Evolutionary conservation across 371 early-diverging fungal species (phyloP), one percentile per base, ranked within the genome.

Genomic region (Phascolomyces articulosus): DNA sequence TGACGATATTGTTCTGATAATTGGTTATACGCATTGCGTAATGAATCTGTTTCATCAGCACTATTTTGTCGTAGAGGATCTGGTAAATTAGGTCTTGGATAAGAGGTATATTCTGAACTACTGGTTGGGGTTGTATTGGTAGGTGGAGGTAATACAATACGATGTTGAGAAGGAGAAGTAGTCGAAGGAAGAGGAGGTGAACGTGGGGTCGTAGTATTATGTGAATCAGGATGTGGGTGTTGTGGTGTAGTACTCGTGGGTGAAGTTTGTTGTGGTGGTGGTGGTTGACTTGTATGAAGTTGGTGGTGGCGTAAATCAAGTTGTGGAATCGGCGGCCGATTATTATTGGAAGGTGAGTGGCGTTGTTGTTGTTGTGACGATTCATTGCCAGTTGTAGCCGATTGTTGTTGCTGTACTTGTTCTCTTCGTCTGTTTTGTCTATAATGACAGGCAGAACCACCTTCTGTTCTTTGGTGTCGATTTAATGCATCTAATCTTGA

Each of bases 401-500:
- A 26, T 55, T 26, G 28, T 26, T 55, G 55, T 40, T 20, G 40
- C 18, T n/a, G 26, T 20, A 3, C 44, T 40, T 28, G n/a, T 20
- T 20, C 55, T 20, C 41, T 38, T 21, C 53, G 59, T 51, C 49
- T 23, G 55, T 55, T 55, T 65, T 64, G 53, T 58, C 47, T 18
- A 58, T 62, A 38, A 51, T 66, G 29, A 53, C 56, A 63, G 23
- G 59, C 68, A 55, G 54, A 61, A 47, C 72, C 87, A 83, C 84
- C 79, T 63, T 89, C 90, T 8, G 87, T 78, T 34, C 88, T 84
- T 66, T 81, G 79, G 60, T 91, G 91, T 20, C 91, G 74, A 73
- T 88, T 88, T n/a, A 91, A 70, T 20, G 90, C 91, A 68, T 91
- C 90, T 44, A 88, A 64, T 10, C 91, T 75, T 27, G 89, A 82